Percentiles rank a stretch among this genome's conserved stretches.
phyloP scores from a whole-genome alignment of 441 rosid genomes.

The Biscutella laevigata region DNA sequence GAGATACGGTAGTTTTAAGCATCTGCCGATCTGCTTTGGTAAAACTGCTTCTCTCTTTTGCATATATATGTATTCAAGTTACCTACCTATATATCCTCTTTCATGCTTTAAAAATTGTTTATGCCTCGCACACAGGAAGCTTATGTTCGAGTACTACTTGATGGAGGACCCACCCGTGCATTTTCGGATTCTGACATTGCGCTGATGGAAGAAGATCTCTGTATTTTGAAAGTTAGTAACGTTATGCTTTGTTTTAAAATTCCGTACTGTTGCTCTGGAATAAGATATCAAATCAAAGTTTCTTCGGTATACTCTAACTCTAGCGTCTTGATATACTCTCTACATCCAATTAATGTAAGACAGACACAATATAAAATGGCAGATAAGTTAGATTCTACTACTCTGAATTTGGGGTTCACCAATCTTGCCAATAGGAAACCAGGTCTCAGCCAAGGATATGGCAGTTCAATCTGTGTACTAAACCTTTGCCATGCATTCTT shows the following conservation, averaged over 20 bases:
- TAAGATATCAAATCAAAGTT: not conserved
- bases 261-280: not conserved
- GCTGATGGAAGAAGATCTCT: constrained; percentile 82
- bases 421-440: not conserved
- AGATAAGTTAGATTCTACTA: not conserved
- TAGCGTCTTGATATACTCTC: not conserved
- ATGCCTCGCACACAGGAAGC: constrained; percentile 50
- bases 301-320: not conserved
- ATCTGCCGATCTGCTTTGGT: constrained; percentile 72
- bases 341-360: not conserved
- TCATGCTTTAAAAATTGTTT: constrained; percentile 3
- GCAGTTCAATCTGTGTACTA: not conserved
- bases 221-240: constrained; percentile 51
- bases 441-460: not conserved
- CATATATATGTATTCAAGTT: not conserved
- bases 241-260: not conserved
- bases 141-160: constrained; percentile 73
- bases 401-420: not conserved
- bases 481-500: constrained; percentile 13
- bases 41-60: constrained; percentile 10
- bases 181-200: constrained; percentile 72
- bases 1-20: constrained; percentile 81
- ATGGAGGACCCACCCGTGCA: constrained; percentile 96
- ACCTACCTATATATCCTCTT: constrained; percentile 1
- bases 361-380: not conserved